phyloP scores from a whole-genome alignment of 179 eudicot species.

The Beta macrorhiza region DNA sequence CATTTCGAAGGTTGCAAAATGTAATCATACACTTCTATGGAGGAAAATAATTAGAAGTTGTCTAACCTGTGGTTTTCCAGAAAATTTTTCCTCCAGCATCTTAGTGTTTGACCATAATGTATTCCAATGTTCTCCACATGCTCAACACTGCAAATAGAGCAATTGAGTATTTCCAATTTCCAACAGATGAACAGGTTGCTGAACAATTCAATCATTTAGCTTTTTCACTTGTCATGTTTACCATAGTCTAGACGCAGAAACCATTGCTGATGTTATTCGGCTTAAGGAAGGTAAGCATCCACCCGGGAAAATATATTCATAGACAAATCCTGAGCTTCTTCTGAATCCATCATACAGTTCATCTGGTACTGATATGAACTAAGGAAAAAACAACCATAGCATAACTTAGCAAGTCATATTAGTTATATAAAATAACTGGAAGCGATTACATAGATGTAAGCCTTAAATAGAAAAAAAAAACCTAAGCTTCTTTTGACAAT shows the following conservation, averaged over 20 bases:
- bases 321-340: conserved; percentile 70
- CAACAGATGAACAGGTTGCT: not conserved
- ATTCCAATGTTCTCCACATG: conserved; percentile 85
- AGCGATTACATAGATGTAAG: not conserved
- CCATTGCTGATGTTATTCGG: conserved; percentile 78
- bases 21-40: not conserved
- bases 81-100: conserved; percentile 73
- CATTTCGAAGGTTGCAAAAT: not conserved
- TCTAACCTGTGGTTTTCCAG: conserved; percentile 59
- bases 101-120: conserved; percentile 73
- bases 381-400: not conserved
- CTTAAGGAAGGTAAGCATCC: conserved; percentile 75
- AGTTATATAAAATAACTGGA: not conserved
- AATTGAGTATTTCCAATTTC: not conserved
- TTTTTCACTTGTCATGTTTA: conserved; percentile 20
- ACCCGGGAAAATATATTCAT: conserved; percentile 86
- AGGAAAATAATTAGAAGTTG: not conserved
- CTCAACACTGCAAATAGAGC: conserved; percentile 48
- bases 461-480: not conserved
- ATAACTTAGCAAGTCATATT: not conserved
- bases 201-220: not conserved
- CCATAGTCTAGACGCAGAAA: conserved; percentile 73
- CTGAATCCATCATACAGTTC: conserved; percentile 69
- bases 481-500: no score
- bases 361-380: conserved; percentile 84